Percentiles rank a stretch among this genome's conserved stretches.
phyloP scores from a whole-genome alignment of 768 basidiomycete genomes.

The Bullera alba region DNA sequence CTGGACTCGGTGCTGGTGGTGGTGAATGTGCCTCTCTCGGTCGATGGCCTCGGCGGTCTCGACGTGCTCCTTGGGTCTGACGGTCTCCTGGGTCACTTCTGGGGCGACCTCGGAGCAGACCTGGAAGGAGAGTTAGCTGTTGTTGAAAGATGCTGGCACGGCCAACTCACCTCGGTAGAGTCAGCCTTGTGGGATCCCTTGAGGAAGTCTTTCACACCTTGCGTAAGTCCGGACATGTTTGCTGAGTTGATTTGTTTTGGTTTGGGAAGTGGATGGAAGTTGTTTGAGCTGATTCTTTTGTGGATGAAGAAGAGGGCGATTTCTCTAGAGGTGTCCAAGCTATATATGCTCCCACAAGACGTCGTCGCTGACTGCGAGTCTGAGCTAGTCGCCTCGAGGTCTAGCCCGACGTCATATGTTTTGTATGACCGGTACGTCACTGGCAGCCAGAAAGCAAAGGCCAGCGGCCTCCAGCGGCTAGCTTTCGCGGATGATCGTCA shows the following conservation, averaged over 20 bases:
- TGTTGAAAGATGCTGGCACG: not conserved
- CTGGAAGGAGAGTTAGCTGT: slow-evolving; percentile 7
- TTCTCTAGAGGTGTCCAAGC: too few species aligned
- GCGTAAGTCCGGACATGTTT: slow-evolving; percentile 22
- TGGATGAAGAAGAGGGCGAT: too few species aligned
- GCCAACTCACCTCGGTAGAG: slow-evolving; percentile 37
- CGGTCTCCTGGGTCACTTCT: slow-evolving; percentile 43
- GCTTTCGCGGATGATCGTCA: too few species aligned
- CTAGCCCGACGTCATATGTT: too few species aligned
- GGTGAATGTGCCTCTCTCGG: slow-evolving; percentile 45
- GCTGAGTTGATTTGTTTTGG: slow-evolving; percentile 8
- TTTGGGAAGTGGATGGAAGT: slow-evolving; percentile 5
- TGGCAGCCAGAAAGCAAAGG: too few species aligned
- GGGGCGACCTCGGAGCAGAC: slow-evolving; percentile 46
- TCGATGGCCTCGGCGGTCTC: slow-evolving; percentile 46
- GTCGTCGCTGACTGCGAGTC: too few species aligned
- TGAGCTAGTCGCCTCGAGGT: too few species aligned
- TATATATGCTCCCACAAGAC: too few species aligned
- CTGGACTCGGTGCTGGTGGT: slow-evolving; percentile 47
- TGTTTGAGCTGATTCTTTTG: not conserved
- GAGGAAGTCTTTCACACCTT: slow-evolving; percentile 38
- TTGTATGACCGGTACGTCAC: too few species aligned
- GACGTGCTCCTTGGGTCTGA: slow-evolving; percentile 33
- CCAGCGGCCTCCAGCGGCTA: too few species aligned
- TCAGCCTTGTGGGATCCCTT: slow-evolving; percentile 36